These are phyloP conservation scores for Phialophora chinensis DNA, from an alignment of 2,329 filamentous ascomycete genomes.

Conservation along the genomic window DNA sequence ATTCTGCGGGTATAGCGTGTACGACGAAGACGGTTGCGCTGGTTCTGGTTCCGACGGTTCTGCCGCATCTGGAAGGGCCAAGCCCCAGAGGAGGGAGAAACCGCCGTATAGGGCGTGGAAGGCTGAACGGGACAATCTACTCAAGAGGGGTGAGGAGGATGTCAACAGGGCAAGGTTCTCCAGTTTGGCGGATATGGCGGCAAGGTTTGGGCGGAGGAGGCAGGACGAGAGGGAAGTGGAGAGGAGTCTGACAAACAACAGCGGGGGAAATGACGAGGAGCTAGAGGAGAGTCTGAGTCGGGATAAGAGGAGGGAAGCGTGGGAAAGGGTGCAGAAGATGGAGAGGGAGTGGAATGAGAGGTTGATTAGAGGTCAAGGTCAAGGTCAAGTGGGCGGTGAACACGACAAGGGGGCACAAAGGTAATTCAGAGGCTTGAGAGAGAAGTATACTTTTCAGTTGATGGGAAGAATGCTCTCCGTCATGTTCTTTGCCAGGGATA, in stretches of 20 bases:
- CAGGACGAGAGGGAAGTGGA: background rate
- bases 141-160: slow-evolving; percentile 15
- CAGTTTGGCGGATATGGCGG: slow-evolving; percentile 15
- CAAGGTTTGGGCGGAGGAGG: slow-evolving; percentile 8
- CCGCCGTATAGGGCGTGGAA: slow-evolving; percentile 14
- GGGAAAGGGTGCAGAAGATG: slow-evolving; percentile 16
- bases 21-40: background rate
- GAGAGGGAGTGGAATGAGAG: slow-evolving; percentile 19
- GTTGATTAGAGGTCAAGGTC: slow-evolving; percentile 7
- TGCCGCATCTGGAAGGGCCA: background rate
- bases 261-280: background rate
- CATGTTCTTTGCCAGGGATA: background rate
- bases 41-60: too few species aligned
- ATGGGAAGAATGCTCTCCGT: background rate
- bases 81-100: slow-evolving; percentile 8
- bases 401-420: background rate
- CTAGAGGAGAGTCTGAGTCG: background rate
- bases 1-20: slow-evolving; percentile 12
- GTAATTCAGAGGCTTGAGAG: background rate
- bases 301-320: background rate
- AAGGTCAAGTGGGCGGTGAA: background rate
- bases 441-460: background rate
- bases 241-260: background rate
- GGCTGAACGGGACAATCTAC: slow-evolving; percentile 15
- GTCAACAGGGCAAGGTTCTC: slow-evolving; percentile 12